Evolutionary conservation across 2,329 filamentous ascomycete species (phyloP).

Genomic region (Fusarium buxicola): DNA sequence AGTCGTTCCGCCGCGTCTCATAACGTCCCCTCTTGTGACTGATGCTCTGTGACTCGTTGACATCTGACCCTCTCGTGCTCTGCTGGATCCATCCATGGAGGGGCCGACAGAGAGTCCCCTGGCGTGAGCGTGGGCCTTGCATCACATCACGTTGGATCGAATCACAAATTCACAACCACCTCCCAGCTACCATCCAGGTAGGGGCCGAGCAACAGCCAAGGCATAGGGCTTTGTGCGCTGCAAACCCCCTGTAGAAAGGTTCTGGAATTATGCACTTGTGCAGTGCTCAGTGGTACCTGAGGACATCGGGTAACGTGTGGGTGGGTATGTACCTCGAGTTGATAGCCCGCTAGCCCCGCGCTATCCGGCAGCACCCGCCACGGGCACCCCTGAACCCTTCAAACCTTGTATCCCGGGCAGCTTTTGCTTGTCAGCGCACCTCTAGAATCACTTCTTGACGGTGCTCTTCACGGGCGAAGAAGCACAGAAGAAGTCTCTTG

Average conservation of each 20-base stretch:
- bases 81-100: constrained; percentile 17
- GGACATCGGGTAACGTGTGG: constrained; percentile 8
- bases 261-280: constrained; percentile 31
- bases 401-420: constrained; percentile 23
- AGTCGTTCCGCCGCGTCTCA: constrained; percentile 29
- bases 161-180: constrained; percentile 10
- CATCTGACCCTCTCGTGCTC: constrained; percentile 38
- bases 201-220: constrained; percentile 1
- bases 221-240: constrained; percentile 9
- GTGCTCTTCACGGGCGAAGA: not conserved
- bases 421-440: constrained; percentile 7
- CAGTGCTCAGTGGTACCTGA: constrained; percentile 18
- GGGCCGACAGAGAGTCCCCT: constrained; percentile 9
- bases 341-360: constrained; percentile 39
- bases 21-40: constrained; percentile 39
- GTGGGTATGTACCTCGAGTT: constrained; percentile 21
- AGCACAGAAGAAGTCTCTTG: not conserved
- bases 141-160: constrained; percentile 30
- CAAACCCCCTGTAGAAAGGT: constrained; percentile 4
- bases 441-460: not conserved
- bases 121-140: constrained; percentile 25
- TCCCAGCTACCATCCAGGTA: constrained; percentile 4
- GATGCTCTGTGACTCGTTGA: constrained; percentile 39
- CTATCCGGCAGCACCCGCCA: constrained; percentile 43
- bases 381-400: constrained; percentile 38